Conservation (phyloP, 2,329 filamentous ascomycete species). For the Fusarium liriodendri region DNA sequence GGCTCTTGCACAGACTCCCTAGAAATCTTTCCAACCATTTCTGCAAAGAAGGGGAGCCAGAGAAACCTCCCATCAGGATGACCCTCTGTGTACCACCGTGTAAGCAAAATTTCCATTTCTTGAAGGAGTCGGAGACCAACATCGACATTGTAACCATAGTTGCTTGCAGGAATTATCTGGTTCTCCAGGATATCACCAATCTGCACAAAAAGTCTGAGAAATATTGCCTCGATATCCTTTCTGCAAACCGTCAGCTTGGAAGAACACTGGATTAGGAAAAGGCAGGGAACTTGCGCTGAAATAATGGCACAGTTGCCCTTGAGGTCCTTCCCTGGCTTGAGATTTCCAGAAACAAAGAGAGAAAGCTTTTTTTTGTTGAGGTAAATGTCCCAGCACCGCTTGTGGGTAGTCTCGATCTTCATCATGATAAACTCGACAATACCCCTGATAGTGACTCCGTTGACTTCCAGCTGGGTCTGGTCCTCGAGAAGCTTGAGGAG, state of each 20-base stretch:
- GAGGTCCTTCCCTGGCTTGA: background rate
- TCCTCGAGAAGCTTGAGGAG: background rate
- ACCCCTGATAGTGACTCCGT: background rate
- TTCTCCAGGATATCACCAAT: background rate
- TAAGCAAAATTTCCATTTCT: background rate
- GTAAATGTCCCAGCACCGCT: background rate
- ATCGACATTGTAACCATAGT: background rate
- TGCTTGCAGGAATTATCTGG: background rate
- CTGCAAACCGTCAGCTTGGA: background rate
- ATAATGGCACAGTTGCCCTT: background rate
- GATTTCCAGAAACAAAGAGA: background rate
- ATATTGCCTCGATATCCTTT: background rate
- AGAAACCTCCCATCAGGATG: slow-evolving; percentile 12
- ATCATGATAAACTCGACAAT: background rate
- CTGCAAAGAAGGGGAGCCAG: background rate
- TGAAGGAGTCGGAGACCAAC: background rate
- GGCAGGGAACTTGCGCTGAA: background rate
- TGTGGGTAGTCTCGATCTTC: background rate
- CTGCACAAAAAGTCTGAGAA: background rate
- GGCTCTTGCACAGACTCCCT: accelerated
- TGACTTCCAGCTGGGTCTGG: background rate
- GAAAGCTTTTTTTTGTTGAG: background rate
- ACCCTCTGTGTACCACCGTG: background rate
- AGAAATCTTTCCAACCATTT: background rate
- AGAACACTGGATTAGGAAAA: too few species aligned